Evolutionary conservation across 2,329 filamentous ascomycete genomes (phyloP), one percentile per base, ranked within the genome.

Genomic region (Aspergillus quadricinctus): DNA sequence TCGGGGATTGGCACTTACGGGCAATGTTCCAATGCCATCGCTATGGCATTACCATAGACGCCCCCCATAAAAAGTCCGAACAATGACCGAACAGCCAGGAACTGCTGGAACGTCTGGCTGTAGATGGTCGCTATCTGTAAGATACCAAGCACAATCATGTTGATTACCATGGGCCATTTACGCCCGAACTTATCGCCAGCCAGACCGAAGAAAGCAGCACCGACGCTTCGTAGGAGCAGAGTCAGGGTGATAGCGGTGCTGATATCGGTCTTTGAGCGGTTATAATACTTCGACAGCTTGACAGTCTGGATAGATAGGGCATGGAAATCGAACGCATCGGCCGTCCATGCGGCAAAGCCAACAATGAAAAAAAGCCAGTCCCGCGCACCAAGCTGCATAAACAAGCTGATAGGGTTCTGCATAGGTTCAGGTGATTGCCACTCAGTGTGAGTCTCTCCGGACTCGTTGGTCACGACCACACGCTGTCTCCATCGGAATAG

Each of bases 261-360:
- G 64, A 93, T 87, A 53, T 87, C 80, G 0, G 88, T 89, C 62
- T 85, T 86, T 59, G 83, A 83, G 51, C 77, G 77, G 19, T 77
- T 62, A 64, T 84, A 87, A 62, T 83, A 83, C 2, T 78, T 72
- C 4, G 83, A 81, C 25, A 92, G 77, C 74, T 91, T 90, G 63
- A 82, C 81, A 3, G 88, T 89, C 71, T 92, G 89, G 61, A 93
- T 89, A 4, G 86, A 89, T 8, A 93, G 80, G 27, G 89, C 88
- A 73, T 92, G 88, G 69, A 92, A 93, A 72, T 92, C 89, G 70
- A 92, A 93, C 3, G 89, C 89, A 70, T 93, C 90, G 55, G 88
- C 89, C 1, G 84, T 88, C 90, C 90, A 93, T 17, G 88, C 86
- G 35, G 81, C 73, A 68, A 92, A 85, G 3, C 88, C 89, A 10